Evolutionary conservation across 2,329 filamentous ascomycete species (phyloP).

Genomic region (Fusarium nygamai): DNA sequence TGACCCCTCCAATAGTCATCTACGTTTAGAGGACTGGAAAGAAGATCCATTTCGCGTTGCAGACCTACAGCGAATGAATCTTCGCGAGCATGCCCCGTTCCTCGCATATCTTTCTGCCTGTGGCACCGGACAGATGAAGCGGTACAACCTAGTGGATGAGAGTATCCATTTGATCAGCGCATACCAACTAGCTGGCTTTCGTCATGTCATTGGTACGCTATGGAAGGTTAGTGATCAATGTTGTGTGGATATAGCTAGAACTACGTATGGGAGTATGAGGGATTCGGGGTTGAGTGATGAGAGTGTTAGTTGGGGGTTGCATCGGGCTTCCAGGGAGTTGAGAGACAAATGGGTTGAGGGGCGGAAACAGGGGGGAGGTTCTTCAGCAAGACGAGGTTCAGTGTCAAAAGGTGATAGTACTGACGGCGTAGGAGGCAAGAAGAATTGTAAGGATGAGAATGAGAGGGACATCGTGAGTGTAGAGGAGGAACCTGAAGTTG

Average conservation of each 20-base stretch:
- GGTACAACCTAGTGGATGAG: not conserved
- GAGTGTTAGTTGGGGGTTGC: accelerated
- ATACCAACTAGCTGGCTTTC: accelerated
- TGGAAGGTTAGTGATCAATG: not conserved
- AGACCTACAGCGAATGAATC: accelerated
- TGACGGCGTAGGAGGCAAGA: accelerated
- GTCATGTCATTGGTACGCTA: not conserved
- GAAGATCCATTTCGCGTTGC: accelerated
- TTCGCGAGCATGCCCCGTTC: accelerated
- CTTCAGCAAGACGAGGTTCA: accelerated
- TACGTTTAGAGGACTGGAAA: accelerated
- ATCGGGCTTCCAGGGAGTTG: accelerated
- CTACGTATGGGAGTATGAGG: not conserved
- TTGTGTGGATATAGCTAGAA: not conserved
- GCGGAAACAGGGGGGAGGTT: accelerated
- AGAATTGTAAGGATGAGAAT: too few species aligned
- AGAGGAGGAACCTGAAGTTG: not conserved
- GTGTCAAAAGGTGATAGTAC: accelerated
- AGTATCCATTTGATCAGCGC: not conserved
- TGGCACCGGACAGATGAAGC: not conserved
- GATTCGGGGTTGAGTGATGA: accelerated
- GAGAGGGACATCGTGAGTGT: not conserved
- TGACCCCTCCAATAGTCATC: not conserved
- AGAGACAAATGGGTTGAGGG: not conserved
- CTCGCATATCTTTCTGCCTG: not conserved